Evolutionary conservation across 1,284 basidiomycete genomes (phyloP), one percentile per base, ranked within the genome.

Genomic region (Melampsora americana): DNA sequence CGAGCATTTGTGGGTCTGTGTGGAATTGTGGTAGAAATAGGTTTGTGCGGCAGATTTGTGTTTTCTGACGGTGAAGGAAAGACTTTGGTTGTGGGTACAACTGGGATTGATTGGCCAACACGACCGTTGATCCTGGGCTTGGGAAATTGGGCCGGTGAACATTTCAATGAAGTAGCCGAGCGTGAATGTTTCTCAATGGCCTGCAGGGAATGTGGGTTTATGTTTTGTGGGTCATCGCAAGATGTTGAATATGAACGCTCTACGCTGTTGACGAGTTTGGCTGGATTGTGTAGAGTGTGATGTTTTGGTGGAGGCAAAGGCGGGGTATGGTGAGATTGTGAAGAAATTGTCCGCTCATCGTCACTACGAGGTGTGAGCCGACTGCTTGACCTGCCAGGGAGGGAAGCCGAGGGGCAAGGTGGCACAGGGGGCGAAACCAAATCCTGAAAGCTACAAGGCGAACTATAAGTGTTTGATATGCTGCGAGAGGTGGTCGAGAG

Each of bases 261-360:
- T 59, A 28, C 28, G 18, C n/a, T 59, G 14, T 59, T n/a, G 53
- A 59, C 7, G n/a, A 23, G 30, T 50, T 28, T 68, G 7, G 20
- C 20, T 68, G 26, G 59, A 42, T 32, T 5, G 12, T 61, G 39
- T 53, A 64, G 69, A 9, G 69, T 62, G 30, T 71, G 61, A 44
- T 71, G 69, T 71, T 71, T 71, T 1, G 69, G 69, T 14, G 69
- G 69, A 4, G 69, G 69, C 23, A 64, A 50, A 26, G 60, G n/a
- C 26, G 23, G 44, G 35, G n/a, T 28, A 62, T 70, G 18, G 35
- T 59, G 68, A 59, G 30, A 16, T 26, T 69, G 68, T 56, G 48
- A 35, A 20, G 69, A 3, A 11, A 46, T 26, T 2, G 16, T 46
- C 30, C 48, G 32, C 14, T 66, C 65, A 14, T 39, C 42, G n/a